A percentile compares a stretch with the other conserved stretches of the same genome.
Conservation (phyloP, 495 filamentous ascomycete genomes). For the Aspergillus ellipticus region DNA sequence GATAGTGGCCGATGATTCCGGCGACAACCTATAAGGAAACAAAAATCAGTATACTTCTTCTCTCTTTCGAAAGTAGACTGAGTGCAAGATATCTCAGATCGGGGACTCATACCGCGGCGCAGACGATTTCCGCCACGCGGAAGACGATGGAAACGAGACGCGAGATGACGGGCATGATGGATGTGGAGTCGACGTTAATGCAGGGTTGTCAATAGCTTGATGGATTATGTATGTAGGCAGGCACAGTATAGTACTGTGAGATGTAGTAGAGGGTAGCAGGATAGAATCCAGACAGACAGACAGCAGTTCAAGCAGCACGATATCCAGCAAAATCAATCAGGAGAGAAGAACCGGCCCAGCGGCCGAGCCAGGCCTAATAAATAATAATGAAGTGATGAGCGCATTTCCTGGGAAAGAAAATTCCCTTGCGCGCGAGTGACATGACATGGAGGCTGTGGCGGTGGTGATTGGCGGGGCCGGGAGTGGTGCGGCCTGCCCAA, state of each 20-base stretch:
- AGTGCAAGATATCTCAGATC: not conserved
- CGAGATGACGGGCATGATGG: conserved; percentile 46
- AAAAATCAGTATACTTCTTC: not conserved
- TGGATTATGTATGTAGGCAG: conserved; percentile 2
- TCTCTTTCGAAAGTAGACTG: not conserved
- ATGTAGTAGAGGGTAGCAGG: not conserved
- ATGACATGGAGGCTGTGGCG: too few species aligned
- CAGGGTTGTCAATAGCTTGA: not conserved
- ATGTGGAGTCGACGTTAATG: not conserved
- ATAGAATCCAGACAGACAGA: not conserved
- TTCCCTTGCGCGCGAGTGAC: too few species aligned
- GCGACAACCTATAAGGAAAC: conserved; percentile 43
- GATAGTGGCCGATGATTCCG: conserved; percentile 54
- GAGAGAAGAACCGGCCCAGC: not conserved
- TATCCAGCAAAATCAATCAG: not conserved
- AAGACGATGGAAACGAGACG: conserved; percentile 50
- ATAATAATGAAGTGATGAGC: too few species aligned
- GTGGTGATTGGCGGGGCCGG: too few species aligned
- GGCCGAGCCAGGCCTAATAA: too few species aligned
- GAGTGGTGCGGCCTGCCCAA: too few species aligned
- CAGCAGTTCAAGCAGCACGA: not conserved
- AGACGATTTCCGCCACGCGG: conserved; percentile 41
- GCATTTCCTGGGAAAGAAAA: too few species aligned
- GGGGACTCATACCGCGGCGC: conserved; percentile 33
- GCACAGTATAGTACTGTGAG: not conserved